Base-by-base conservation (phyloP, 2,329 filamentous ascomycete genomes). In the Alternaria solani region DNA sequence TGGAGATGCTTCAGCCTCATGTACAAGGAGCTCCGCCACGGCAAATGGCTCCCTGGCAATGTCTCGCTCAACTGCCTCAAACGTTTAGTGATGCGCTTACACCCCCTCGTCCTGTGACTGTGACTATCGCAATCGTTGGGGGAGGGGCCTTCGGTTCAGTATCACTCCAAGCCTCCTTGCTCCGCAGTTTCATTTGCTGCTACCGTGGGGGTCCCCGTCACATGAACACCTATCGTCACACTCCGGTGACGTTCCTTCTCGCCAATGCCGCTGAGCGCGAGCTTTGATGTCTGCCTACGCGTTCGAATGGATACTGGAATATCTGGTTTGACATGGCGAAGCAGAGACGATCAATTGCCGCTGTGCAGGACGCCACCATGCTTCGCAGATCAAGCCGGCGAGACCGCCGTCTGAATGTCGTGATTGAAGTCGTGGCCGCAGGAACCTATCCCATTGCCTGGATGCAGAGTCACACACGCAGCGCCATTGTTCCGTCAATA, bases 61-160 rank as follows among this genome's bases (percentile, higher is more conserved):
- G 80, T 75, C 34, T 67, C 72, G 67, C 28, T 48, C 30, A 34
- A 34, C 30, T 41, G 39, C 48, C 38, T 74, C 75, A 64, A 77
- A 61, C 75, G 59, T 75, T 73, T 67, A 80, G 80, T 80, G 79
- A 70, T 74, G 63, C 68, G 57, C 69, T 73, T 54, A 68, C 65
- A 43, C 36, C 56, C 56, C 56, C 56, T 59, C 61, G 53, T 66
- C 66, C 67, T 70, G 70, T 75, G 72, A 75, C 61, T 66, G 60
- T 67, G 68, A 67, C 64, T 67, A 69, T 71, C 65, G 63, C 62
- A 39, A 67, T 46, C 57, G 61, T 36, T 51, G 51, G 30, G 38
- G 43, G 49, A 44, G 51, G 36, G 38, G 43, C 47, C 51, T 51
- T 41, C 62, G 49, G 16, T 57, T 56, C 66, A 49, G 63, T 62